Base-by-base conservation (phyloP, 2,329 filamentous ascomycete species). In the Aspergillus chevalieri region DNA sequence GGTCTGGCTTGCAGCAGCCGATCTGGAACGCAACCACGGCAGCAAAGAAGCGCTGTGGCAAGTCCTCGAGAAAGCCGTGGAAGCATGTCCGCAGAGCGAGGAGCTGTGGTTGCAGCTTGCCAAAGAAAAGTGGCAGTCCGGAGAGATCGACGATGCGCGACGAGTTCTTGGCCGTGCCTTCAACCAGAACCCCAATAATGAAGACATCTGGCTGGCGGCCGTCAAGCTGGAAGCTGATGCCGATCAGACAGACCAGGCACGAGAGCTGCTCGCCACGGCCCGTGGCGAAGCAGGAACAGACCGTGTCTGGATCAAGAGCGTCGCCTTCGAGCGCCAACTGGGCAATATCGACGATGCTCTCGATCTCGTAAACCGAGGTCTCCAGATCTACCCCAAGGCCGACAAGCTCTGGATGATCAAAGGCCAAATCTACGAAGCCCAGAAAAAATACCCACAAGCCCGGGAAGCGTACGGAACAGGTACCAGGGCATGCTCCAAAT, bases 371-470 rank as follows among this genome's bases (percentile, higher is more conserved):
- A 89, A 91, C 52, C 86, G 94, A 65, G 93, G 86, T 1, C 75
- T 98, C 33, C 85, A 91, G 57, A 79, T 89, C 8, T 98, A 95
- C 74, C 92, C 93, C 1, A 81, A 84, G 42, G 83, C 86, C 10
- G 80, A 89, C 47, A 97, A 97, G 71, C 78, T 98, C 21, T 96
- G 92, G 86, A 96, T 97, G 87, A 88, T 95, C 76, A 98, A 98
- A 72, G 93, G 94, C 0, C 93, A 98, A 66, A 93, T 97, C 54
- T 98, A 98, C 76, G 87, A 96, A 64, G 80, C 84, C 41, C 79
- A 90, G 43, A 84, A 81, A 59, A 90, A 89, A 72, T 74, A 86
- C 12, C 84, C 86, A 0, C 87, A 93, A 69, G 93, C 93, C 3
- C 83, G 93, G 43, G 90, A 97, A 67, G 90, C 92, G 0, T 97